phyloP scores from a whole-genome alignment of 495 filamentous ascomycete species.

The Lindgomyces ingoldianus region DNA sequence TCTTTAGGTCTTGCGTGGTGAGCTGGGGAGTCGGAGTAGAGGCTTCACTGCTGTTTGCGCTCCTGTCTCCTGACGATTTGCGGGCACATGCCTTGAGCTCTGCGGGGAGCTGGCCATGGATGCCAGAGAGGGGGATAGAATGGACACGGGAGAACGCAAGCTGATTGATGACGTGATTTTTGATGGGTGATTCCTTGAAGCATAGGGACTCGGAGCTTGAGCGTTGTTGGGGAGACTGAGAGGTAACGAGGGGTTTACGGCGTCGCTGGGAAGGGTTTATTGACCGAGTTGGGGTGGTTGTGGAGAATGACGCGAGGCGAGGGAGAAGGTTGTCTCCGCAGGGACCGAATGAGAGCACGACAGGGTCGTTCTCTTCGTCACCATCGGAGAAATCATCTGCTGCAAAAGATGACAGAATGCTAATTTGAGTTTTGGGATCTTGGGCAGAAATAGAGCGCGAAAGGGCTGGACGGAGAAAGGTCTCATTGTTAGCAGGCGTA shows the following conservation, averaged over 20 bases:
- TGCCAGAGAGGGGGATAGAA: conserved; percentile 86
- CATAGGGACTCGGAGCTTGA: conserved; percentile 11
- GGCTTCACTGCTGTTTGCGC: background rate
- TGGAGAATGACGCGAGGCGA: conserved; percentile 72
- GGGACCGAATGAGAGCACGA: conserved; percentile 85
- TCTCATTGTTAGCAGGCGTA: conserved; percentile 15
- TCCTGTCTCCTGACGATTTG: conserved; percentile 10
- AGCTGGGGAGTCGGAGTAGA: conserved; percentile 21
- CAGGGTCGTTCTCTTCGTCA: conserved; percentile 90
- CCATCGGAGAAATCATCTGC: conserved; percentile 68
- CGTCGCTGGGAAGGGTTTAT: conserved; percentile 20
- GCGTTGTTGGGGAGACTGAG: conserved; percentile 24
- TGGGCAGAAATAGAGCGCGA: conserved; percentile 19
- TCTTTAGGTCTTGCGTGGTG: conserved; percentile 56
- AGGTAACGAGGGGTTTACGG: conserved; percentile 13
- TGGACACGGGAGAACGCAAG: conserved; percentile 93
- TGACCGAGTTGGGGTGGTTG: conserved; percentile 54
- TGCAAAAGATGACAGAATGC: conserved; percentile 21
- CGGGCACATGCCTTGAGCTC: conserved; percentile 51
- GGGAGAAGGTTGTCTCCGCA: conserved; percentile 79
- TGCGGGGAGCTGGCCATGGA: conserved; percentile 79
- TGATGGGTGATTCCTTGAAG: conserved; percentile 43
- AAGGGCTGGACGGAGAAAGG: conserved; percentile 25
- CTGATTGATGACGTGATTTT: conserved; percentile 86
- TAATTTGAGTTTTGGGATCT: conserved; percentile 19